Evolutionary conservation across 441 rosid species (phyloP).

Genomic region (Cnidoscolus chayamansa): DNA sequence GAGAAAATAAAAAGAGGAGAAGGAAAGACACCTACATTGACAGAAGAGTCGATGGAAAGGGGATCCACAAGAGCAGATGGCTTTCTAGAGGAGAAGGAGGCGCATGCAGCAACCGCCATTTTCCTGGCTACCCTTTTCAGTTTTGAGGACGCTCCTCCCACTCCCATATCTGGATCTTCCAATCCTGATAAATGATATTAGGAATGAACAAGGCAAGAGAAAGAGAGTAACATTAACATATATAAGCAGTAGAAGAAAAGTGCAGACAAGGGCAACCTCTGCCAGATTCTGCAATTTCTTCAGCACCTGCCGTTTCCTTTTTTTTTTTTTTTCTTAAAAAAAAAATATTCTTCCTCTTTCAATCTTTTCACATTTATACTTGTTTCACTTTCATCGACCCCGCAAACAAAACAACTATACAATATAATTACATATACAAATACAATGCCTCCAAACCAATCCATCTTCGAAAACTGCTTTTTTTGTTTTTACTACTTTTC

Average conservation of each 20-base stretch:
- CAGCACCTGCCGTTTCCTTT: constrained; percentile 7
- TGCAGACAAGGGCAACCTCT: constrained; percentile 4
- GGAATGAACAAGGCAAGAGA: background rate
- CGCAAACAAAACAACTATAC: background rate
- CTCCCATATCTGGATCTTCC: constrained; percentile 37
- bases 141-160: constrained; percentile 44
- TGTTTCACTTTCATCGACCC: background rate
- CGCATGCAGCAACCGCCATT: constrained; percentile 64
- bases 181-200: no score
- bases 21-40: constrained; percentile 33
- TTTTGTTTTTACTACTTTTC: background rate
- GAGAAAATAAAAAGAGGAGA: background rate
- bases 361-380: background rate
- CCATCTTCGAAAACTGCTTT: background rate
- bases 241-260: constrained; percentile 17
- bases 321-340: background rate
- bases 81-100: constrained; percentile 46
- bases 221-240: background rate
- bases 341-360: background rate
- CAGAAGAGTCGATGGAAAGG: constrained; percentile 7
- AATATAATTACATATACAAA: no score
- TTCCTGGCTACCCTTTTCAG: constrained; percentile 58
- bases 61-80: constrained; percentile 28
- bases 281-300: constrained; percentile 25
- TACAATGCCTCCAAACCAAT: background rate